A percentile compares a stretch with the other conserved stretches of the same genome.
Conservation (phyloP, 1,284 basidiomycete species). For the Kalmanozyma brasiliensis region DNA sequence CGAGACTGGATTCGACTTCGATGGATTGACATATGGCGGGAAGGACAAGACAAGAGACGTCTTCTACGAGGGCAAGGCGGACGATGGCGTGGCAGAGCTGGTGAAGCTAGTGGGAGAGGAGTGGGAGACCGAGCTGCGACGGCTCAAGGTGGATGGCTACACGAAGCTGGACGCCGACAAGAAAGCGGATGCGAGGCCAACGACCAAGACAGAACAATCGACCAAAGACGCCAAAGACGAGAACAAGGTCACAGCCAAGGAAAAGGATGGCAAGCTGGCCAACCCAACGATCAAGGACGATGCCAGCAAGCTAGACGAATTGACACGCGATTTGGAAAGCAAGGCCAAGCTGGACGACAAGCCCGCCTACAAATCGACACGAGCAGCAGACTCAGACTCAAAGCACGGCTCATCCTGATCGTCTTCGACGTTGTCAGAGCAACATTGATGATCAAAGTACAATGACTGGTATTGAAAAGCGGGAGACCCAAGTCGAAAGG, state of each 20-base stretch:
- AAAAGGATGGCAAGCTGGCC: slow-evolving; percentile 1
- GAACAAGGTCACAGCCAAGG: not conserved
- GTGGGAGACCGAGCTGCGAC: slow-evolving; percentile 48
- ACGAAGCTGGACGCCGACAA: slow-evolving; percentile 12
- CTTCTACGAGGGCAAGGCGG: slow-evolving; percentile 58
- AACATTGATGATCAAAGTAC: no score
- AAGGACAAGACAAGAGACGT: slow-evolving; percentile 50
- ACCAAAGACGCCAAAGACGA: not conserved
- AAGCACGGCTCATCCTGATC: slow-evolving; percentile 1
- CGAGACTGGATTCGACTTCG: slow-evolving; percentile 64
- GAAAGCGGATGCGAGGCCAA: not conserved
- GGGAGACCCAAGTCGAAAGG: no score
- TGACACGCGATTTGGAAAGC: slow-evolving; percentile 19
- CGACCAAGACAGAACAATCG: not conserved
- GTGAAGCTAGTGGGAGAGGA: slow-evolving; percentile 46
- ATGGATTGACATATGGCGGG: slow-evolving; percentile 47
- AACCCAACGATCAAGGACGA: slow-evolving; percentile 25
- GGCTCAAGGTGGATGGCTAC: slow-evolving; percentile 28
- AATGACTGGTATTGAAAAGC: no score
- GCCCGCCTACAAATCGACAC: not conserved
- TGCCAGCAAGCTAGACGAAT: slow-evolving; percentile 23
- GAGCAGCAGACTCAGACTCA: not conserved
- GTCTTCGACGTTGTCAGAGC: no score
- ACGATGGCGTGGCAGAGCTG: slow-evolving; percentile 50
- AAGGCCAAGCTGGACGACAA: slow-evolving; percentile 29